phyloP scores from a whole-genome alignment of 768 basidiomycete genomes.

The Fomitopsis serialis region DNA sequence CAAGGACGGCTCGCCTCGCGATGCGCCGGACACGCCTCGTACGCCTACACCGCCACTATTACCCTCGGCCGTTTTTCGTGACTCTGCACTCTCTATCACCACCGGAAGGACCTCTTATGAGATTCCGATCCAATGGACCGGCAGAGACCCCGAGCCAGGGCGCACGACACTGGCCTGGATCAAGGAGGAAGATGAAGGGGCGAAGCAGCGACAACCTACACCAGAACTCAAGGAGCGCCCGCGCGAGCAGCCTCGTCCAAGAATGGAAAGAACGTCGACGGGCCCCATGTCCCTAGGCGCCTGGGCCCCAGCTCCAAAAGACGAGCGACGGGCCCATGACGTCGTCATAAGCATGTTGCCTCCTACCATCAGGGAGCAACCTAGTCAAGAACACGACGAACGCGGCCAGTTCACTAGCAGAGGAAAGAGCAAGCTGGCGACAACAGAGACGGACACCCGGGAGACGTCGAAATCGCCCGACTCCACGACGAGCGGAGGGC shows the following conservation, averaged over 20 bases:
- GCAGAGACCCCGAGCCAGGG: conserved; percentile 28
- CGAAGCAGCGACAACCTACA: not conserved
- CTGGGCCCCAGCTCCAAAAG: conserved; percentile 50
- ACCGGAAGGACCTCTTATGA: conserved; percentile 40
- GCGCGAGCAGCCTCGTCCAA: not conserved
- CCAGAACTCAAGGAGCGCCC: not conserved
- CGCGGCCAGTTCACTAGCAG: not conserved
- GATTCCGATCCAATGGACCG: conserved; percentile 61
- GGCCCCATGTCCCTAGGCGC: conserved; percentile 44
- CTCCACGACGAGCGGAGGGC: not conserved
- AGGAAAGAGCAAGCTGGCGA: not conserved
- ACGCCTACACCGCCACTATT: conserved; percentile 40
- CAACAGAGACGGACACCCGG: not conserved
- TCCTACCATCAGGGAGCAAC: conserved; percentile 19
- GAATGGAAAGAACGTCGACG: conserved; percentile 8
- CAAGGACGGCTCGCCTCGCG: not conserved
- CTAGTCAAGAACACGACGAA: conserved; percentile 15
- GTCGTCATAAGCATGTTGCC: conserved; percentile 15
- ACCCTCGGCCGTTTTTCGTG: conserved; percentile 55
- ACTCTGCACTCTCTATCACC: conserved; percentile 54
- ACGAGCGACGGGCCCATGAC: conserved; percentile 32
- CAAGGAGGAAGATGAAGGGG: conserved; percentile 26
- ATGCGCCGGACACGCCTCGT: conserved; percentile 8
- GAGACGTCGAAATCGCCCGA: not conserved
- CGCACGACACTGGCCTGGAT: not conserved